Evolutionary conservation across 306 rosid species (phyloP).

Genomic region (Acacia crassicarpa): DNA sequence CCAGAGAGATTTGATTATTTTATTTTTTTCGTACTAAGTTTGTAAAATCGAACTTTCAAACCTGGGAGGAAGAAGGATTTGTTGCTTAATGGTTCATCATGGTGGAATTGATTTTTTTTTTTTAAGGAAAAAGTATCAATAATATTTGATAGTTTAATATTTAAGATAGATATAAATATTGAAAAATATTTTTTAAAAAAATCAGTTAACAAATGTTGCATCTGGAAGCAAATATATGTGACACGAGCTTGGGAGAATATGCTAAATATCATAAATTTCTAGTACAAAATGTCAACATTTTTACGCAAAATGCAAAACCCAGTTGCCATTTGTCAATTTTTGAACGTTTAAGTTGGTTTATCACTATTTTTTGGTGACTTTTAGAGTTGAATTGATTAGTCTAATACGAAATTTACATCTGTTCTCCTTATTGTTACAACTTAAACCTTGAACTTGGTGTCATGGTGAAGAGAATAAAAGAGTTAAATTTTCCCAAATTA

Average conservation of each 20-base stretch:
- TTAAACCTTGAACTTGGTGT: slow-evolving; percentile 8
- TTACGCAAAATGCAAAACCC: neutral
- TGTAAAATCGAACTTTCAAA: neutral
- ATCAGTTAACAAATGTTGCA: neutral
- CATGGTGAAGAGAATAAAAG: neutral
- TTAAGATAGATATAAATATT: neutral
- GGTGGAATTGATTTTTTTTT: neutral
- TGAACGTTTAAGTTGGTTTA: neutral
- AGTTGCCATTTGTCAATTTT: neutral
- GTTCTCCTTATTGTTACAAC: neutral
- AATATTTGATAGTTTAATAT: neutral
- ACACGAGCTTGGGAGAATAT: neutral
- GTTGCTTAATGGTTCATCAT: neutral
- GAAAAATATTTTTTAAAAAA: neutral
- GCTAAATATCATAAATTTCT: neutral
- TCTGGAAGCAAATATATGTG: neutral
- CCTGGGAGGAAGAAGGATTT: neutral
- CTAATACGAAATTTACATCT: neutral
- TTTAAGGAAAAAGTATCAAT: neutral
- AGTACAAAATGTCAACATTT: neutral
- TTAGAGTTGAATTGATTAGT: neutral
- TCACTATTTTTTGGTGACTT: neutral
- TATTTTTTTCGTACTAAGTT: neutral
- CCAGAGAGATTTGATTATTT: neutral
- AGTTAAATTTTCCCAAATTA: neutral